Base-by-base conservation (phyloP, 352 stramenopile genomes). In the Phytophthora tubulina region DNA sequence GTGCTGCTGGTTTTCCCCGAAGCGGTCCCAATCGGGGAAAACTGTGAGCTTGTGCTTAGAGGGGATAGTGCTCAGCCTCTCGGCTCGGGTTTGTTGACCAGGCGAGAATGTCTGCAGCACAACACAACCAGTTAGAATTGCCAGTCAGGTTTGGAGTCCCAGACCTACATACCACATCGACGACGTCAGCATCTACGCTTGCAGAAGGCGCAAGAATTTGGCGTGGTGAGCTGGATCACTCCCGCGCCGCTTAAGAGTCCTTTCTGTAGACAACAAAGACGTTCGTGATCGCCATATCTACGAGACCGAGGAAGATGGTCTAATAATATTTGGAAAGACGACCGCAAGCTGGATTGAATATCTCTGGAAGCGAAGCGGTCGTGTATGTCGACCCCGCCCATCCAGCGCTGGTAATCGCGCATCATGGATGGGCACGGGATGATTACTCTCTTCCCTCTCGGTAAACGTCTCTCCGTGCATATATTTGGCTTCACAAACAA, bases 241-340 rank as follows among this genome's bases (percentile, higher is more conserved):
- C 1, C 41, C n/a, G 0, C 51, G 39, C 30, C 41, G 32, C 15
- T 63, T 58, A 8, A 8, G 56, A 59, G 17, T 45, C 50, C 9
- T 68, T 41, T 10, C 44, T 31, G 31, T 72, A 58, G 4, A 76
- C 49, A 38, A 76, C 58, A 50, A 42, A 79, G 1, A 39, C 35
- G 42, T 76, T 79, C 2, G 72, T 52, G 6, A 75, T 41, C 0
- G 57, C 57, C 58, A 73, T 76, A 57, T 79, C 72, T 0, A 74
- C 39, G 30, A 79, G 46, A 3, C 54, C 72, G 21, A 79, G 33
- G n/a, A 73, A 73, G 27, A 79, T 49, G 2, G 46, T 66, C 38
- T 76, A 76, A 58, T 72, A 72, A 57, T 79, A 76, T 75, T 76
- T 0, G 7, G n/a, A 4, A 73, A 64, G 0, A 56, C 13, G 13